Evolutionary conservation across 495 filamentous ascomycete species (phyloP), one percentile per base, ranked within the genome.

Genomic region (Podospora bellae-mahoneyi): DNA sequence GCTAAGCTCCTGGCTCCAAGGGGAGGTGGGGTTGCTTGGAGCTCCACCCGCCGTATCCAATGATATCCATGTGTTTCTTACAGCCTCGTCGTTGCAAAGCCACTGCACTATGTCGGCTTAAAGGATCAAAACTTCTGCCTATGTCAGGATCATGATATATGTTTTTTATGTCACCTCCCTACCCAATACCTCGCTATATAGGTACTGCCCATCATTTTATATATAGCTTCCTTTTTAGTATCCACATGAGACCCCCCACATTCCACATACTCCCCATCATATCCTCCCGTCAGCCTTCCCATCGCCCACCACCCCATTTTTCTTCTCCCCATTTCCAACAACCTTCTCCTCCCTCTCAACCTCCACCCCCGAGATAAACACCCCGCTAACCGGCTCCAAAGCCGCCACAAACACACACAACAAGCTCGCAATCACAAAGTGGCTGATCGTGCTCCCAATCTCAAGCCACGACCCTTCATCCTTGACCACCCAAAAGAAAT

Each of bases 381-480:
- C 79, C 78, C 91, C 93, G 68, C 92, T 94, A 32, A 96, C 83
- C 44, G 90, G 88, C 80, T 99, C 96, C 66, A 99, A 80, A 23
- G 83, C 89, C 1, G 93, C 91, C 56, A 99, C 94, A 78, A 98
- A 99, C 4, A 96, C 88, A 73, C 92, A 94, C 48, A 98, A 76
- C 72, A 91, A 69, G 75, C 93, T 97, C 19, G 92, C 94, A 78
- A 99, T 98, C 68, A 86, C 86, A 77, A 97, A 99, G 72, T 97
- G 92, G 72, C 86, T 95, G 68, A 99, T 99, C 1, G 91, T 97
- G 39, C 91, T 94, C 60, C 96, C 96, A 74, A 98, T 99, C 73
- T 99, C 96, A 64, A 99, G 80, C 96, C 96, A 99, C 48, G 89
- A 92, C 0, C 96, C 95, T 76, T 98, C 93, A 75, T 99, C 96